Conservation (phyloP, 2,329 filamentous ascomycete genomes). For the Stachybotrys chlorohalonatus region DNA sequence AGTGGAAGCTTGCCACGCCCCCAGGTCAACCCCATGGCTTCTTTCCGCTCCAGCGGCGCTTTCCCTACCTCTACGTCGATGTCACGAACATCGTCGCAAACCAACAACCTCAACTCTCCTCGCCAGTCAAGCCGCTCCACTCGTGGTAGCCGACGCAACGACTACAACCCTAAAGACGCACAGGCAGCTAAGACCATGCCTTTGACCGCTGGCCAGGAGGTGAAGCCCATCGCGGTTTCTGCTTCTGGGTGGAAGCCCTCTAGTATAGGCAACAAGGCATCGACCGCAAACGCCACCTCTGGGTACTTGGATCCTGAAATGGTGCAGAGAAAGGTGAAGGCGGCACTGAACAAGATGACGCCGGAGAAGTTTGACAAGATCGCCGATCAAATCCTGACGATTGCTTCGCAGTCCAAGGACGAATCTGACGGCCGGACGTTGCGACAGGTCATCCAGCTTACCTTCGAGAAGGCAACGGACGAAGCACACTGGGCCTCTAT, state of each 20-base stretch:
- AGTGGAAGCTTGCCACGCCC: slow-evolving; percentile 40
- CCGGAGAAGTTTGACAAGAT: slow-evolving; percentile 98
- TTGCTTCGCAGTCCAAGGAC: slow-evolving; percentile 91
- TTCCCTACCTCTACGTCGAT: slow-evolving; percentile 56
- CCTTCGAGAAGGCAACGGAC: slow-evolving; percentile 97
- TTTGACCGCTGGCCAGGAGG: slow-evolving; percentile 70
- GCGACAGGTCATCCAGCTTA: slow-evolving; percentile 96
- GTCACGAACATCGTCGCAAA: slow-evolving; percentile 55
- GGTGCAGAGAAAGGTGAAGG: slow-evolving; percentile 98
- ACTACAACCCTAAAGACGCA: slow-evolving; percentile 49
- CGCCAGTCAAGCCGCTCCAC: slow-evolving; percentile 55
- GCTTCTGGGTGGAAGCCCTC: slow-evolving; percentile 83
- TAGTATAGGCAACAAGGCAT: slow-evolving; percentile 45
- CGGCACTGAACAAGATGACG: slow-evolving; percentile 98
- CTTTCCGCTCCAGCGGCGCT: slow-evolving; percentile 39
- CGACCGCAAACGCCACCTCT: slow-evolving; percentile 23
- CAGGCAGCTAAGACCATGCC: slow-evolving; percentile 83
- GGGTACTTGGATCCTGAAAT: slow-evolving; percentile 75
- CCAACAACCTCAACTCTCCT: slow-evolving; percentile 59
- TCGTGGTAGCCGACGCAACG: slow-evolving; percentile 56
- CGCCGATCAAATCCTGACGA: slow-evolving; percentile 82
- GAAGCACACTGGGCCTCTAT: slow-evolving; percentile 98
- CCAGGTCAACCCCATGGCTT: slow-evolving; percentile 29
- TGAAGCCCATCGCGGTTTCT: slow-evolving; percentile 70
- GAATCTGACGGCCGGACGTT: slow-evolving; percentile 90